Evolutionary conservation across 129 eudicot genomes (phyloP).

Genomic region (Ambrosia trifida): DNA sequence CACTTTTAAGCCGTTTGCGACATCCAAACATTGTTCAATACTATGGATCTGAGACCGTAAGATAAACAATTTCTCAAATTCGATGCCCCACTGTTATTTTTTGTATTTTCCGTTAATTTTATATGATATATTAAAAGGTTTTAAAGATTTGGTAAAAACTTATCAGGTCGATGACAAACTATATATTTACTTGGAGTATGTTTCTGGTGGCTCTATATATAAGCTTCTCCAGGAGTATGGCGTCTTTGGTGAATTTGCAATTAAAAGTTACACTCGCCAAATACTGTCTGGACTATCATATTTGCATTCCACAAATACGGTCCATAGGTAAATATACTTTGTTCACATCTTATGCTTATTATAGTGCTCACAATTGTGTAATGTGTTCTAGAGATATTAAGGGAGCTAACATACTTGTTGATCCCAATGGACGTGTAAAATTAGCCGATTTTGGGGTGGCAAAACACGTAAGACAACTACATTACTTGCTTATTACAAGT

Average conservation of each 20-base stretch:
- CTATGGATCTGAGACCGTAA: conserved; percentile 57
- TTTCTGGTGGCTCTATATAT: conserved; percentile 73
- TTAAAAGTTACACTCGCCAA: conserved; percentile 56
- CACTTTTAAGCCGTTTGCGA: conserved; percentile 50
- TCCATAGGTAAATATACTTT: conserved; percentile 51
- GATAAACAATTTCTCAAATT: conserved; percentile 4
- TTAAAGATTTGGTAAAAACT: conserved; percentile 16
- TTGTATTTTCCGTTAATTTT: neutral
- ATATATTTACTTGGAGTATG: conserved; percentile 69
- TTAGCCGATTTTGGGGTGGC: conserved; percentile 82
- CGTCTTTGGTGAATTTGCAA: conserved; percentile 54
- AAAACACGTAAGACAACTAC: conserved; percentile 54
- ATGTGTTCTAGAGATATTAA: conserved; percentile 53
- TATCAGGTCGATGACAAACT: conserved; percentile 63
- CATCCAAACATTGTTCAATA: conserved; percentile 72
- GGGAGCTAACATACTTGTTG: conserved; percentile 75
- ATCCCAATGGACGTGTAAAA: conserved; percentile 62
- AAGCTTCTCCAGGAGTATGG: conserved; percentile 77
- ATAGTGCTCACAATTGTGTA: conserved; percentile 2
- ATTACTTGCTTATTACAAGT: neutral
- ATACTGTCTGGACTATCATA: conserved; percentile 63
- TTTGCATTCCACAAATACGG: conserved; percentile 59
- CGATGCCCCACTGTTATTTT: conserved; percentile 9
- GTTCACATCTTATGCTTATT: neutral
- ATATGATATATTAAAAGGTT: neutral